A percentile compares a stretch with the other conserved stretches of the same genome.
Evolutionary conservation across 1,284 basidiomycete genomes (phyloP).

Genomic region (Lignosus rhinocerotis): DNA sequence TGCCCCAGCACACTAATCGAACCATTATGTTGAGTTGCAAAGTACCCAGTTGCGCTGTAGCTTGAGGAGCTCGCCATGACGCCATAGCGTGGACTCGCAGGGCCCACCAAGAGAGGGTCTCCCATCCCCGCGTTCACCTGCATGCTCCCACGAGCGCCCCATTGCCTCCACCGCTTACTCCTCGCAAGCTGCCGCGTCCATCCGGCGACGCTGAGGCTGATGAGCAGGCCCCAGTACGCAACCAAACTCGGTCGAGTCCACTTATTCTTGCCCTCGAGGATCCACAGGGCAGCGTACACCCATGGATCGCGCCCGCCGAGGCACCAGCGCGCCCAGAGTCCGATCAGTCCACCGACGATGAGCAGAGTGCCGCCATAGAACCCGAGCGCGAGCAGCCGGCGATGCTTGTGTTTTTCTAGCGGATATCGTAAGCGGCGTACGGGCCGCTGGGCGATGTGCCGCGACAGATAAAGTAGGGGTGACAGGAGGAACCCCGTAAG

Average conservation of each 20-base stretch:
- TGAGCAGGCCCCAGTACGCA: conserved; percentile 84
- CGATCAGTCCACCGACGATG: conserved; percentile 85
- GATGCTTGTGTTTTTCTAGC: conserved; percentile 83
- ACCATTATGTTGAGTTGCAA: not conserved
- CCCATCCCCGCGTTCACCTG: conserved; percentile 19
- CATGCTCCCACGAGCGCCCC: conserved; percentile 33
- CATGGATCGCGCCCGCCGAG: conserved; percentile 86
- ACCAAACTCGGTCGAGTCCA: conserved; percentile 87
- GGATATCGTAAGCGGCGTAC: conserved; percentile 88
- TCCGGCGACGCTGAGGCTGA: conserved; percentile 83
- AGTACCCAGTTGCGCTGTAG: conserved; percentile 6
- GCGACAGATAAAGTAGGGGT: conserved; percentile 89
- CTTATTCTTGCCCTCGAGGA: conserved; percentile 71
- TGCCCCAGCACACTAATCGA: not conserved
- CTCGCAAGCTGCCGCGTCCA: conserved; percentile 90
- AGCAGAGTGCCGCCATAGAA: conserved; percentile 83
- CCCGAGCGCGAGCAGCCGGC: conserved; percentile 81
- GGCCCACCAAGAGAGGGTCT: conserved; percentile 11
- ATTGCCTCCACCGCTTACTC: conserved; percentile 63
- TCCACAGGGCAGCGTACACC: conserved; percentile 80
- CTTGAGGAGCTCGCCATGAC: conserved; percentile 8
- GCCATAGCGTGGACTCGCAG: conserved; percentile 19
- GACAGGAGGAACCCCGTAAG: conserved; percentile 93
- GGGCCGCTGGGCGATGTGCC: conserved; percentile 91
- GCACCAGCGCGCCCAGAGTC: conserved; percentile 91